Percentiles rank a stretch among this genome's conserved stretches.
phyloP scores from a whole-genome alignment of 1,284 basidiomycete species.

The Melampsora medusae region DNA sequence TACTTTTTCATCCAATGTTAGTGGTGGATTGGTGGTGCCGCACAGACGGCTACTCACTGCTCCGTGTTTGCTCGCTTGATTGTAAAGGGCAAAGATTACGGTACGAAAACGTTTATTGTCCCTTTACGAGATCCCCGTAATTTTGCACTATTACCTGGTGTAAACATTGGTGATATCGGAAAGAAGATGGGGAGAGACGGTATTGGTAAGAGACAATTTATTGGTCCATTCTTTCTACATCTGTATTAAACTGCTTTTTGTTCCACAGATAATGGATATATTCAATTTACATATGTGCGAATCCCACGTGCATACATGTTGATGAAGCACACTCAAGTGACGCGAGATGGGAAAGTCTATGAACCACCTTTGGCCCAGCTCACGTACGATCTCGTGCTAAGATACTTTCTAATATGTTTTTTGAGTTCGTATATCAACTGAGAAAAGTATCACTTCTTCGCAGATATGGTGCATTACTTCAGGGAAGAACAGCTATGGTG shows the following conservation, averaged over 20 bases:
- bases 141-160: conserved; percentile 58
- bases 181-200: conserved; percentile 64
- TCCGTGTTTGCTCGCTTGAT: conserved; percentile 63
- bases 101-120: conserved; percentile 63
- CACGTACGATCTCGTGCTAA: conserved; percentile 52
- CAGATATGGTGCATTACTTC: conserved; percentile 60
- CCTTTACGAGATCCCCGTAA: conserved; percentile 61
- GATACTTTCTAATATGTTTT: neutral
- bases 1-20: neutral
- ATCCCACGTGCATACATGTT: conserved; percentile 63
- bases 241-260: neutral
- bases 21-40: conserved; percentile 64
- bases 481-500: conserved; percentile 62
- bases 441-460: neutral
- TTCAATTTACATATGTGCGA: conserved; percentile 62
- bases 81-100: conserved; percentile 61
- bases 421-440: neutral
- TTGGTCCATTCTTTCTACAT: neutral
- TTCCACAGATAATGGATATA: conserved; percentile 57
- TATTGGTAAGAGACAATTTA: conserved; percentile 53
- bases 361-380: conserved; percentile 62
- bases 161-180: conserved; percentile 63
- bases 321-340: conserved; percentile 64
- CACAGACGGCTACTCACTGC: conserved; percentile 62
- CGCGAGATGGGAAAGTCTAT: conserved; percentile 58